Conservation (phyloP, 176 grass and related monocot species). For the Pontederia paniculata region DNA sequence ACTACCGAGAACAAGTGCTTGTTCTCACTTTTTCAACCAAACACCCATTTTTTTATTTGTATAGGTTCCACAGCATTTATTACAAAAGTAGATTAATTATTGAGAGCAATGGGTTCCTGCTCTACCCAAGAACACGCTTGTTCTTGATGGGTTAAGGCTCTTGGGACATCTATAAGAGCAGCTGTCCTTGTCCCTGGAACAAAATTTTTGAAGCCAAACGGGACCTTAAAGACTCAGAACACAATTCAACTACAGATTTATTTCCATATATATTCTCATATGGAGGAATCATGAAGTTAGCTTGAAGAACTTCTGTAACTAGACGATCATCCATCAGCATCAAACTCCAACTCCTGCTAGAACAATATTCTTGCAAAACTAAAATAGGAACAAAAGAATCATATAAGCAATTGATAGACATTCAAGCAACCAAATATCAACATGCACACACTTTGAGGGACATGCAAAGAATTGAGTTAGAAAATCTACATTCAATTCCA, state of each 20-base stretch:
- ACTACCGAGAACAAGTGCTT: too few relatives aligned
- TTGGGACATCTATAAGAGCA: too few relatives aligned
- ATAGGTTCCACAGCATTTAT: too few relatives aligned
- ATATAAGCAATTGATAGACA: not conserved
- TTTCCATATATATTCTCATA: conserved; percentile 51
- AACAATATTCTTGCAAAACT: conserved; percentile 99
- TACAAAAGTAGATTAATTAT: too few relatives aligned
- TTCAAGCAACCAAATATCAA: not conserved
- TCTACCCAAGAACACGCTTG: too few relatives aligned
- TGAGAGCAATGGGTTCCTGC: too few relatives aligned
- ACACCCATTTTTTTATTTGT: too few relatives aligned
- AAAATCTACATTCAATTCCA: too few relatives aligned
- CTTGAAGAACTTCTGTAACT: conserved; percentile 46
- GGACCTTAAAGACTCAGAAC: conserved; percentile 55
- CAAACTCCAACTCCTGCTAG: conserved; percentile 92
- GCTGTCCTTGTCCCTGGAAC: too few relatives aligned
- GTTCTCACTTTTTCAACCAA: too few relatives aligned
- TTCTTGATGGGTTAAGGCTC: too few relatives aligned
- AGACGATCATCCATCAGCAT: conserved; percentile 78
- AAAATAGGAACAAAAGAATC: conserved; percentile 17
- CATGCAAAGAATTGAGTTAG: not conserved
- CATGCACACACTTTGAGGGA: not conserved
- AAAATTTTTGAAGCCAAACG: too few relatives aligned
- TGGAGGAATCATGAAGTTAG: conserved; percentile 73
- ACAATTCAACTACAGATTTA: conserved; percentile 59